A percentile compares a stretch with the other conserved stretches of the same genome.
Conservation (phyloP, 2,329 filamentous ascomycete genomes). For the Metarhizium brunneum region DNA sequence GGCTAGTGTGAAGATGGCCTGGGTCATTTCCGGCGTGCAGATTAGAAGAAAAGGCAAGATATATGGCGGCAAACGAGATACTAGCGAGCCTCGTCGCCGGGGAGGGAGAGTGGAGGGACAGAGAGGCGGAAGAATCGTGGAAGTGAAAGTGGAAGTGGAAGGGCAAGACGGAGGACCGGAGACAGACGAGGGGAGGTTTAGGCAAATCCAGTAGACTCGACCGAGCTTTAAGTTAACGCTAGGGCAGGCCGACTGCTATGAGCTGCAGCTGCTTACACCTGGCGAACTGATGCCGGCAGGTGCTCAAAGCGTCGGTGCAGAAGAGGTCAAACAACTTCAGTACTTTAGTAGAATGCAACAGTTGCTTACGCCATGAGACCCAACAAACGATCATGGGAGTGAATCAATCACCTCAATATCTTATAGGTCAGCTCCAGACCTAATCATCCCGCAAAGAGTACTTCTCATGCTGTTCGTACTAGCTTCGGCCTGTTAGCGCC, state of each 20-base stretch:
- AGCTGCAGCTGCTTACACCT: slow-evolving; percentile 7
- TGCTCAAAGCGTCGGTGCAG: background rate
- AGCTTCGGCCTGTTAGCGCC: too few relatives aligned
- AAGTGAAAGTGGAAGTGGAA: background rate
- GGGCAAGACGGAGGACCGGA: background rate
- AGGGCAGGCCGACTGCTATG: background rate
- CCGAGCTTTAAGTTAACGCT: background rate
- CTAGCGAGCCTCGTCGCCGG: slow-evolving; percentile 6
- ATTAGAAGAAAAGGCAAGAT: slow-evolving; percentile 13
- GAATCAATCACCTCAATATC: too few relatives aligned
- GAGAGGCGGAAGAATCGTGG: background rate
- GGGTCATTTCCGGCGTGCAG: slow-evolving; percentile 3
- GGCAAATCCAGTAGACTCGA: background rate
- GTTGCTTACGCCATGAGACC: too few relatives aligned
- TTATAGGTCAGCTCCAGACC: too few relatives aligned
- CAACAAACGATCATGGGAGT: too few relatives aligned
- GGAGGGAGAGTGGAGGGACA: background rate
- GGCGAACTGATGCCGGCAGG: slow-evolving; percentile 1
- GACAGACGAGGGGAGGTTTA: background rate
- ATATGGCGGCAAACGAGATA: slow-evolving; percentile 14
- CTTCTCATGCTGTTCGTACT: too few relatives aligned
- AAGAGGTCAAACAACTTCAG: background rate
- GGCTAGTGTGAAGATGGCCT: slow-evolving; percentile 16
- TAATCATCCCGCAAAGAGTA: too few relatives aligned
- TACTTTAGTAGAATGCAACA: too few relatives aligned